phyloP scores from a whole-genome alignment of 1,284 basidiomycete genomes.

The Apiotrichum sp. region DNA sequence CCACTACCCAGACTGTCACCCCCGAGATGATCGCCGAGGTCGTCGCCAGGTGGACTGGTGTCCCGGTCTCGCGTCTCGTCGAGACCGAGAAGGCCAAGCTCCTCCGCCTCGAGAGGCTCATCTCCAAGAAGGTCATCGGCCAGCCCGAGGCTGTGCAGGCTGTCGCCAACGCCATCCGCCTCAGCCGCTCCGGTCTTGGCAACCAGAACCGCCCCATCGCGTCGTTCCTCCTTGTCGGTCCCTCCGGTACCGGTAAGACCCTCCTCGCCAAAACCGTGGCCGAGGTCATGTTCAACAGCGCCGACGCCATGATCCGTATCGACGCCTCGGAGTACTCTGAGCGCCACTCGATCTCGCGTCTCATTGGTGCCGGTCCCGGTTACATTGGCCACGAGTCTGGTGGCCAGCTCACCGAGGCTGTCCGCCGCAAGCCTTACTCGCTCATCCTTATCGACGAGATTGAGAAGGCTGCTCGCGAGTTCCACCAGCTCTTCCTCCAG shows the following conservation, averaged over 20 bases:
- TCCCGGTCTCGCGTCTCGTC: conserved; percentile 43
- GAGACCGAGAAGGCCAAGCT: conserved; percentile 49
- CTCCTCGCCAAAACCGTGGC: conserved; percentile 52
- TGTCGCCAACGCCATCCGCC: conserved; percentile 56
- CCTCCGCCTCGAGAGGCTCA: conserved; percentile 50
- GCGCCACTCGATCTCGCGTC: conserved; percentile 53
- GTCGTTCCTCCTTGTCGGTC: conserved; percentile 52
- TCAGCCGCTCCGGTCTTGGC: conserved; percentile 54
- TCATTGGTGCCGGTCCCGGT: conserved; percentile 54
- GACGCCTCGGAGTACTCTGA: conserved; percentile 53
- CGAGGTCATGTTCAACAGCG: conserved; percentile 53
- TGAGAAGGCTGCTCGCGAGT: conserved; percentile 54
- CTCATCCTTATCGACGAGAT: conserved; percentile 49
- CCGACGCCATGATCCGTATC: conserved; percentile 55
- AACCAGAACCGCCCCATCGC: conserved; percentile 54
- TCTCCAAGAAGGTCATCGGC: conserved; percentile 52
- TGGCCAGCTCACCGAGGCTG: conserved; percentile 52
- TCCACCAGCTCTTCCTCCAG: conserved; percentile 55
- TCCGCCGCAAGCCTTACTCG: conserved; percentile 50
- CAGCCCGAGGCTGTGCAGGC: conserved; percentile 56
- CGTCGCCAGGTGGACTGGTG: conserved; percentile 52
- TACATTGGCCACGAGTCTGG: conserved; percentile 56
- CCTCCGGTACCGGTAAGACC: conserved; percentile 55
- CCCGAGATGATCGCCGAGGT: conserved; percentile 54
- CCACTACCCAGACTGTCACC: conserved; percentile 46